Percentiles rank a stretch among this genome's conserved stretches.
Evolutionary conservation across 2,329 filamentous ascomycete genomes (phyloP).

Genomic region (Chalaropsis thielavioides): DNA sequence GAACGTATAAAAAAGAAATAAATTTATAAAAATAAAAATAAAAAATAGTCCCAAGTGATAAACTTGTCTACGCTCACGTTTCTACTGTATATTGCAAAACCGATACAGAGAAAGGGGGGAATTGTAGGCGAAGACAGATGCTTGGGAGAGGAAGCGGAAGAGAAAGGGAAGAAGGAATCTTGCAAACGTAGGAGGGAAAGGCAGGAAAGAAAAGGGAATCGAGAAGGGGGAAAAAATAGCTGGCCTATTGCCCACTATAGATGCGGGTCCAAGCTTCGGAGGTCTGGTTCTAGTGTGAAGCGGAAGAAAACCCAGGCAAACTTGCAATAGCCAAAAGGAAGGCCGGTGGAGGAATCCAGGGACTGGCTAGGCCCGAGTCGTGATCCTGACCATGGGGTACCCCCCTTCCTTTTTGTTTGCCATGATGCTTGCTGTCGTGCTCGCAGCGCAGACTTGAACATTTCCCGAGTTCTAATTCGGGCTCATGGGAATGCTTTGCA

Average conservation of each 20-base stretch:
- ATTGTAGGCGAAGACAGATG: slow-evolving; percentile 8
- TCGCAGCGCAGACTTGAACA: background rate
- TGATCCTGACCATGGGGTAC: background rate
- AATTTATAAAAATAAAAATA: background rate
- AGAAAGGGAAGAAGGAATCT: slow-evolving; percentile 7
- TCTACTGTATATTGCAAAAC: slow-evolving; percentile 17
- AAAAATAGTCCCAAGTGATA: background rate
- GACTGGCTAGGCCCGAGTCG: background rate
- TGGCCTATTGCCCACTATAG: background rate
- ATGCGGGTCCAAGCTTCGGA: background rate
- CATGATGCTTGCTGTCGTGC: background rate
- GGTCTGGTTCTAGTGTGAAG: background rate
- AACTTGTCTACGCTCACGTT: slow-evolving; percentile 5
- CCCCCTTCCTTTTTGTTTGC: background rate
- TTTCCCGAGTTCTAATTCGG: too few relatives aligned
- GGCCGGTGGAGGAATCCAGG: slow-evolving; percentile 1
- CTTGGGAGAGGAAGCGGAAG: slow-evolving; percentile 5
- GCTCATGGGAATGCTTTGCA: background rate
- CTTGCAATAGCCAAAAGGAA: background rate
- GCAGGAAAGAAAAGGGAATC: background rate
- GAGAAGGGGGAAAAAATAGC: background rate
- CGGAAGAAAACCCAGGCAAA: background rate
- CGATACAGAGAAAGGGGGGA: slow-evolving; percentile 14
- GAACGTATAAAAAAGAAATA: background rate
- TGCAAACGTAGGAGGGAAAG: background rate